phyloP scores from a whole-genome alignment of 139 green algal genomes.

The Pedinophyceae sp. region DNA sequence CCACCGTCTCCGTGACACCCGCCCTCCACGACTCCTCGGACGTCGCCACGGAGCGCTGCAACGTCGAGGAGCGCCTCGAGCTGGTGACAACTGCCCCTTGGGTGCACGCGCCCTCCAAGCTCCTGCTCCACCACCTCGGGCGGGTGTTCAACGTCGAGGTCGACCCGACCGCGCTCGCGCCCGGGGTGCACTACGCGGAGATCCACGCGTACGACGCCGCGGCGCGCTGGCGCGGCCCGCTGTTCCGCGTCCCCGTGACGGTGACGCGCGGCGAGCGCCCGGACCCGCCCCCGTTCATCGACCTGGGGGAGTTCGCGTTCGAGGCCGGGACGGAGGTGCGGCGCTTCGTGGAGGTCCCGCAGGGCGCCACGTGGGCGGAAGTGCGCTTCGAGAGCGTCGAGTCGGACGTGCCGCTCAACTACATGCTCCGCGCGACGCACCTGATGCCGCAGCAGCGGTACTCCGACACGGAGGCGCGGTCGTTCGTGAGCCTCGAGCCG shows the following conservation, averaged over 20 bases:
- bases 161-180: constrained; percentile 31
- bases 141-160: constrained; percentile 62
- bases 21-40: constrained; percentile 40
- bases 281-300: not conserved
- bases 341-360: constrained; percentile 54
- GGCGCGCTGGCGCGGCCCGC: constrained; percentile 41
- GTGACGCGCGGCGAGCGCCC: not conserved
- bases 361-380: constrained; percentile 67
- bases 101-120: constrained; percentile 35
- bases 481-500: constrained; percentile 14
- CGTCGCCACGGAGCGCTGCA: constrained; percentile 1
- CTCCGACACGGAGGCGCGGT: constrained; percentile 34
- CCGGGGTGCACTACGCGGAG: constrained; percentile 69
- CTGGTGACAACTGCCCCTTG: constrained; percentile 35
- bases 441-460: constrained; percentile 41
- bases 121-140: constrained; percentile 61
- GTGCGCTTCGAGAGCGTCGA: constrained; percentile 24
- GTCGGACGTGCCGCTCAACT: constrained; percentile 10
- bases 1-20: constrained; percentile 42
- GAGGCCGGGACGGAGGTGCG: constrained; percentile 28
- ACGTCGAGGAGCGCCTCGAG: constrained; percentile 27
- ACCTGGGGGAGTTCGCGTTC: constrained; percentile 18
- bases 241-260: constrained; percentile 65
- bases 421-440: constrained; percentile 38
- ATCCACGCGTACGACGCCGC: constrained; percentile 32